A percentile compares a stretch with the other conserved stretches of the same genome.
phyloP scores from a whole-genome alignment of 1,139 yeast species.

The Taphrina wiesneri region DNA sequence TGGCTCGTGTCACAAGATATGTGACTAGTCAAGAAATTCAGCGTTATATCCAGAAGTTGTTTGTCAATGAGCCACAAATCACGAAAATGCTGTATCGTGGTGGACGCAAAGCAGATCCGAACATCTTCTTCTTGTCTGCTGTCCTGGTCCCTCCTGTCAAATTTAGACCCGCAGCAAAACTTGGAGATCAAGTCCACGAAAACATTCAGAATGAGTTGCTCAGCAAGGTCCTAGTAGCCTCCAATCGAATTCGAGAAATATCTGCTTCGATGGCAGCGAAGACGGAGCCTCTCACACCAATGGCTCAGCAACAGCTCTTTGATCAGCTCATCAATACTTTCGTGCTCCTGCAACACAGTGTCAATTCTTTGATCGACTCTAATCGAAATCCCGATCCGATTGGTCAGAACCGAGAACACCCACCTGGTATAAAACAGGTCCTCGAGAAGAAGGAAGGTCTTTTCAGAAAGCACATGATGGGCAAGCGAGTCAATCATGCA shows the following conservation, averaged over 20 bases:
- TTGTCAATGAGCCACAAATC: constrained; percentile 66
- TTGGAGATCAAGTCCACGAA: constrained; percentile 95
- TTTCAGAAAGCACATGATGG: constrained; percentile 99
- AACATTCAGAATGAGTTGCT: constrained; percentile 88
- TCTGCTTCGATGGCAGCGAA: constrained; percentile 49
- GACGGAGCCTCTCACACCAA: constrained; percentile 59
- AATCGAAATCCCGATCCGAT: constrained; percentile 74
- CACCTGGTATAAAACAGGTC: constrained; percentile 96
- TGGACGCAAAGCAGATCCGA: constrained; percentile 54
- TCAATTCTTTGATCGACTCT: constrained; percentile 88
- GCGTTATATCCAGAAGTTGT: constrained; percentile 50
- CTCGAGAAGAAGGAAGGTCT: constrained; percentile 98
- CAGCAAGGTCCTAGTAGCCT: constrained; percentile 74
- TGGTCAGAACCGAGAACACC: constrained; percentile 64
- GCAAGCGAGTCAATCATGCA: constrained; percentile 97
- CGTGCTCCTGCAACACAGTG: constrained; percentile 92
- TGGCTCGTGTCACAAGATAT: constrained; percentile 9
- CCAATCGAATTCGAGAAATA: constrained; percentile 80
- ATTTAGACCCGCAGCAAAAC: constrained; percentile 92
- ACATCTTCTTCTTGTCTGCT: constrained; percentile 83
- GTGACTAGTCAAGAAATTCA: constrained; percentile 28
- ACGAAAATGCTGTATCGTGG: constrained; percentile 50
- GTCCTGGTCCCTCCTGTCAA: constrained; percentile 95
- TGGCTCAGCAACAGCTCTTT: constrained; percentile 69
- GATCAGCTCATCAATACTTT: constrained; percentile 83